phyloP scores from a whole-genome alignment of 331 rosid genomes.

The Quercus tomentella region DNA sequence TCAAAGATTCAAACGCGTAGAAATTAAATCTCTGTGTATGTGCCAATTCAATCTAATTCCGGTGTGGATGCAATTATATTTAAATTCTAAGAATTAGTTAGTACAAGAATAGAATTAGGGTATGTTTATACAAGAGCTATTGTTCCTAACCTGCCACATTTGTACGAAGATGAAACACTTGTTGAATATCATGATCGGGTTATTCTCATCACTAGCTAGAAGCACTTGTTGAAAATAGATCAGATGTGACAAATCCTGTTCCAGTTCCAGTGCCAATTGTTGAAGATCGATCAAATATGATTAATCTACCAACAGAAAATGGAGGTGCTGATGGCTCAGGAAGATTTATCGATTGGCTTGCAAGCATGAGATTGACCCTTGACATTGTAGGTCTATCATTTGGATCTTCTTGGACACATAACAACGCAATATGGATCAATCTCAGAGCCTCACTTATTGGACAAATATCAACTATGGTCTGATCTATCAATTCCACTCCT shows the following conservation, averaged over 20 bases:
- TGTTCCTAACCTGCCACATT: too few species aligned
- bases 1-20: too few species aligned
- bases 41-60: neutral
- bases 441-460: conserved; percentile 21
- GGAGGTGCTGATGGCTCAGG: conserved; percentile 33
- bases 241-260: too few species aligned
- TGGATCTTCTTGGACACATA: conserved; percentile 40
- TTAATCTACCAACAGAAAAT: conserved; percentile 1
- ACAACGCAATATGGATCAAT: conserved; percentile 41
- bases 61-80: neutral
- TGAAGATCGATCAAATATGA: neutral
- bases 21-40: neutral
- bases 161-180: too few species aligned
- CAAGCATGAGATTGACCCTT: conserved; percentile 36
- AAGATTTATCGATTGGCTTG: conserved; percentile 10
- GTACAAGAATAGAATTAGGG: neutral
- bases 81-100: neutral
- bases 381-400: conserved; percentile 32
- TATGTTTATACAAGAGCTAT: too few species aligned
- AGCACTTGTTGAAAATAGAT: conserved; percentile 5
- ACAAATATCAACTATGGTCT: conserved; percentile 13
- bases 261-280: neutral
- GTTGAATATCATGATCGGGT: too few species aligned
- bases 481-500: conserved; percentile 26
- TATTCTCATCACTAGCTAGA: neutral